A percentile compares a stretch with the other conserved stretches of the same genome.
Conservation (phyloP, 106 monocot genomes). For the Dendrobium catenatum region DNA sequence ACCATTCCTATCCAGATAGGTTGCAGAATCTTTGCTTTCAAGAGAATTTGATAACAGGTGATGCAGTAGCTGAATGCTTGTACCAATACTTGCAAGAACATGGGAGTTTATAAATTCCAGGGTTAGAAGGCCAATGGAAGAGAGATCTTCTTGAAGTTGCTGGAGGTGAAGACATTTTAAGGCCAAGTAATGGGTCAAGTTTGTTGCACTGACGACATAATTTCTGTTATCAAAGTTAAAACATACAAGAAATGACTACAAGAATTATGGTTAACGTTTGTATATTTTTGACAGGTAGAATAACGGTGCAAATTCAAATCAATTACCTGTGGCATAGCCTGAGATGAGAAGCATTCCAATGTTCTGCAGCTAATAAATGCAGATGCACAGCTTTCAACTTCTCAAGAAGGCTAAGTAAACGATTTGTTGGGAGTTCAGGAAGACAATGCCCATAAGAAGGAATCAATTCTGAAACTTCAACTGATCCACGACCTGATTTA, state of each 20-base stretch:
- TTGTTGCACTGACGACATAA: constrained; percentile 34
- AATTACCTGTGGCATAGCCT: constrained; percentile 27
- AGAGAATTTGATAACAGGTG: constrained; percentile 5
- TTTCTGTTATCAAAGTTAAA: constrained; percentile 13
- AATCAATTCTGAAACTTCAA: constrained; percentile 3
- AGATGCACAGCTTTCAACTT: constrained; percentile 28
- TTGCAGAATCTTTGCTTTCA: constrained; percentile 7
- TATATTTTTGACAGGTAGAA: background rate
- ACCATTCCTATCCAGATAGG: constrained; percentile 10
- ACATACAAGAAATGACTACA: background rate
- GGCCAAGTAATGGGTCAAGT: constrained; percentile 52
- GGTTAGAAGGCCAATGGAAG: constrained; percentile 23
- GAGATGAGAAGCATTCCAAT: constrained; percentile 27
- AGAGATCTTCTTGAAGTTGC: constrained; percentile 30
- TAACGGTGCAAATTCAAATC: background rate
- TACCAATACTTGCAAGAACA: constrained; percentile 30
- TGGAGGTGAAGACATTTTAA: constrained; percentile 26
- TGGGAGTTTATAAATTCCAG: constrained; percentile 17
- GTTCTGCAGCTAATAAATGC: constrained; percentile 30
- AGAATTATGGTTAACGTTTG: background rate
- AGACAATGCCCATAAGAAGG: constrained; percentile 4
- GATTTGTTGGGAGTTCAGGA: background rate
- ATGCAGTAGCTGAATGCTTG: constrained; percentile 22
- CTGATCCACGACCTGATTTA: constrained; percentile 1
- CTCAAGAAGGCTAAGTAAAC: constrained; percentile 15